Evolutionary conservation across 2,329 filamentous ascomycete genomes (phyloP).

Genomic region (Clonostachys solani): DNA sequence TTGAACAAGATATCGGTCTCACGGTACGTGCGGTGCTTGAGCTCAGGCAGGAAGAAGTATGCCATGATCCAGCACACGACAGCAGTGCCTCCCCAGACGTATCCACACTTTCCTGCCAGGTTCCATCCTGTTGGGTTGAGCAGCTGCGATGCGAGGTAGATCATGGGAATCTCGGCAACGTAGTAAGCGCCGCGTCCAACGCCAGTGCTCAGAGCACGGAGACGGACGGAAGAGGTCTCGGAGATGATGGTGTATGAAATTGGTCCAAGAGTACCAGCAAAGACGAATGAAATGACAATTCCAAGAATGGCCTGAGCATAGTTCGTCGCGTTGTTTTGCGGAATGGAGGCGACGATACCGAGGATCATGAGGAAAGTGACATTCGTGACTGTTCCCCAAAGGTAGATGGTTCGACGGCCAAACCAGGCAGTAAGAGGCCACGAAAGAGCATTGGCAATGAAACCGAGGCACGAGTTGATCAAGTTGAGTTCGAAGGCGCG

Average conservation of each 20-base stretch:
- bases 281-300: conserved; percentile 35
- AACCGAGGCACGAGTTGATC: conserved; percentile 30
- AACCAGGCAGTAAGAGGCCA: conserved; percentile 40
- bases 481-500: conserved; percentile 29
- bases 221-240: conserved; percentile 38
- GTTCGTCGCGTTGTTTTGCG: conserved; percentile 20
- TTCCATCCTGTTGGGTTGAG: conserved; percentile 32
- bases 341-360: conserved; percentile 22
- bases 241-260: conserved; percentile 37
- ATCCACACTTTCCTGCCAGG: conserved; percentile 38
- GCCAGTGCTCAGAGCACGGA: conserved; percentile 14
- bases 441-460: conserved; percentile 38
- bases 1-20: too few species aligned
- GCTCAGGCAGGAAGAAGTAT: conserved; percentile 37
- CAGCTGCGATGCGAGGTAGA: conserved; percentile 29
- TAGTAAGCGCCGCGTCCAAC: conserved; percentile 33
- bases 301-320: conserved; percentile 41
- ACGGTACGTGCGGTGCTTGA: conserved; percentile 29
- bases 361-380: conserved; percentile 31
- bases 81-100: conserved; percentile 39
- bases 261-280: conserved; percentile 40
- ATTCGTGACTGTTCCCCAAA: conserved; percentile 45
- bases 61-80: conserved; percentile 30
- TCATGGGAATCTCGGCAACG: conserved; percentile 33
- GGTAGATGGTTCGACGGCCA: conserved; percentile 39